These are phyloP conservation scores for Candida namnaoensis DNA, from an alignment of 805 yeast species.

Conservation along the genomic window DNA sequence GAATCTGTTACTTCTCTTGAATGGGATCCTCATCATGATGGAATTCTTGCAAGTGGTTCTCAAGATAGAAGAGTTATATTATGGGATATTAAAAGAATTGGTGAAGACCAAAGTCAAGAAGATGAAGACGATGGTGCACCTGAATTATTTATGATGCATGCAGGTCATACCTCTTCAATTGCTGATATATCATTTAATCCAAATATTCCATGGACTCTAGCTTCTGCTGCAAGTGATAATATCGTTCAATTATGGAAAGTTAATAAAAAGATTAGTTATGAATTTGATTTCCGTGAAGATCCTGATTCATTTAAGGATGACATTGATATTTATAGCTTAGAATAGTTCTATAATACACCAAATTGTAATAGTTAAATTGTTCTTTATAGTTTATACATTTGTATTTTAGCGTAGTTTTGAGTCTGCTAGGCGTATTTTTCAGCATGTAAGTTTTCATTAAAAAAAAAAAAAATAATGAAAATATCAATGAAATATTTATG, in stretches of 20 bases:
- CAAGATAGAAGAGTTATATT: conserved; percentile 69
- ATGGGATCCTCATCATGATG: conserved; percentile 73
- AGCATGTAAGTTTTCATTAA: neutral
- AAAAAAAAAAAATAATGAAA: neutral
- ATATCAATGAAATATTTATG: neutral
- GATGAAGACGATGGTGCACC: conserved; percentile 91
- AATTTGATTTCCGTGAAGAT: conserved; percentile 3
- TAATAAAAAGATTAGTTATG: conserved; percentile 26
- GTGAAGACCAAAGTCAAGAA: conserved; percentile 78
- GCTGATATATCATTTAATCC: conserved; percentile 68
- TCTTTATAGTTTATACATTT: too few species aligned
- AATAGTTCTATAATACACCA: conserved; percentile 2
- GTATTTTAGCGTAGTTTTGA: too few species aligned
- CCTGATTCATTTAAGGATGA: conserved; percentile 4
- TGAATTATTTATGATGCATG: conserved; percentile 85
- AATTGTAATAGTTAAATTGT: too few species aligned
- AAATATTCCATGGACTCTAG: conserved; percentile 64
- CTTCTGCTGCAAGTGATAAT: conserved; percentile 41
- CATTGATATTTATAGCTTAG: conserved; percentile 12
- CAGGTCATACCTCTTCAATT: conserved; percentile 78
- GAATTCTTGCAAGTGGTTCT: conserved; percentile 68
- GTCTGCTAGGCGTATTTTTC: neutral
- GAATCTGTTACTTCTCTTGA: conserved; percentile 64
- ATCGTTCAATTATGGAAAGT: conserved; percentile 37
- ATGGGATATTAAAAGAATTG: conserved; percentile 77